Evolutionary conservation across 2,329 filamentous ascomycete genomes (phyloP).

Genomic region (Nigrospora oryzae): DNA sequence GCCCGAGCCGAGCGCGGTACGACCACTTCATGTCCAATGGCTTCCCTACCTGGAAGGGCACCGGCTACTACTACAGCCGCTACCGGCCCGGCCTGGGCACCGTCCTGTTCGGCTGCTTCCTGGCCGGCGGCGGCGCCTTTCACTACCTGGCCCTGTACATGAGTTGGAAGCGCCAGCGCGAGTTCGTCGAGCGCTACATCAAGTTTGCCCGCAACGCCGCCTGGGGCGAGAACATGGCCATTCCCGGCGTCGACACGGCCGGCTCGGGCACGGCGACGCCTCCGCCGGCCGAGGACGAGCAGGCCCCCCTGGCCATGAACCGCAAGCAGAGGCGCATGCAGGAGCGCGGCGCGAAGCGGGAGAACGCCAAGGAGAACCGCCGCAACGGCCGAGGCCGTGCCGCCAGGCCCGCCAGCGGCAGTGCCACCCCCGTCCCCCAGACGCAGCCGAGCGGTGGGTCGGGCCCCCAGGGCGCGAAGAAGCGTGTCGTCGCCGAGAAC

Average conservation of each 20-base stretch:
- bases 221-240: constrained; percentile 74
- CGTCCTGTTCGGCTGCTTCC: constrained; percentile 72
- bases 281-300: constrained; percentile 37
- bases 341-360: constrained; percentile 74
- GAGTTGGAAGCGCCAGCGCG: constrained; percentile 80
- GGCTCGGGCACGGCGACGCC: constrained; percentile 33
- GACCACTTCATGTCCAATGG: constrained; percentile 90
- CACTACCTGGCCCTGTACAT: constrained; percentile 84
- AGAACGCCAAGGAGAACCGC: constrained; percentile 48
- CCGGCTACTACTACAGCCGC: constrained; percentile 94
- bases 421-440: constrained; percentile 45
- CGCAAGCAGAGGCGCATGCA: constrained; percentile 81
- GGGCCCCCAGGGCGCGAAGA: constrained; percentile 68
- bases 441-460: constrained; percentile 27
- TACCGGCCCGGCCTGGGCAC: constrained; percentile 86
- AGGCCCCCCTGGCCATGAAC: constrained; percentile 56
- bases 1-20: constrained; percentile 75
- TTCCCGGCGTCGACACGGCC: constrained; percentile 55
- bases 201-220: constrained; percentile 79
- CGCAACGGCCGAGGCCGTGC: constrained; percentile 27
- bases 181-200: constrained; percentile 90
- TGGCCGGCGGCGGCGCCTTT: constrained; percentile 73
- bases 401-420: constrained; percentile 31
- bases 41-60: constrained; percentile 94
- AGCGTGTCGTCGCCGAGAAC: constrained; percentile 86